phyloP scores from a whole-genome alignment of 1,284 basidiomycete species.

The Cryptococcus amylolentus region DNA sequence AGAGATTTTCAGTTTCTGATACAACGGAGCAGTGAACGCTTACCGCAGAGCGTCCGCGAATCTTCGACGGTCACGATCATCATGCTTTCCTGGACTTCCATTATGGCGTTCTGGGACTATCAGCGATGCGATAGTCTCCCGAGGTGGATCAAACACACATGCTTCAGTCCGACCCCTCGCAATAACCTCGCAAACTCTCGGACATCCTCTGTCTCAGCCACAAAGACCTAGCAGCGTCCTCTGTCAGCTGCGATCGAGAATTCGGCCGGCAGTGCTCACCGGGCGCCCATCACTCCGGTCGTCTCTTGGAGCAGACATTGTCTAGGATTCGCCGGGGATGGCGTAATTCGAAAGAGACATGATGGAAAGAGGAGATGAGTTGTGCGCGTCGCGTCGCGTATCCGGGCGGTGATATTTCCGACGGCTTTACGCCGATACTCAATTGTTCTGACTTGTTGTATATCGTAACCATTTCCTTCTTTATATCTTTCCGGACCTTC shows the following conservation, averaged over 20 bases:
- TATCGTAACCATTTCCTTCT: no score
- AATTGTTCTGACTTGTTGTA: no score
- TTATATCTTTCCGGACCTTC: no score
- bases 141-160: conserved; percentile 52
- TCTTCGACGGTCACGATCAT: background rate
- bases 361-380: no score
- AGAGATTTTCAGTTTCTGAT: background rate
- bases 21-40: background rate
- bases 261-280: background rate
- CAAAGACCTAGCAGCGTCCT: conserved; percentile 59
- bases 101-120: conserved; percentile 65
- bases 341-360: background rate
- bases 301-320: no score
- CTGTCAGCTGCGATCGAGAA: background rate
- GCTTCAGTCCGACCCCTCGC: conserved; percentile 71
- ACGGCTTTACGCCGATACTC: no score
- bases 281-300: background rate
- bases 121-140: background rate
- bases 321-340: no score
- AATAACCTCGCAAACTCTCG: conserved; percentile 69
- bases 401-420: no score
- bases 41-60: background rate
- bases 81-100: conserved; percentile 55
- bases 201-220: conserved; percentile 72
- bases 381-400: no score